Evolutionary conservation across 306 rosid genomes (phyloP), one percentile per base, ranked within the genome.

Genomic region (Lathyrus aphaca): DNA sequence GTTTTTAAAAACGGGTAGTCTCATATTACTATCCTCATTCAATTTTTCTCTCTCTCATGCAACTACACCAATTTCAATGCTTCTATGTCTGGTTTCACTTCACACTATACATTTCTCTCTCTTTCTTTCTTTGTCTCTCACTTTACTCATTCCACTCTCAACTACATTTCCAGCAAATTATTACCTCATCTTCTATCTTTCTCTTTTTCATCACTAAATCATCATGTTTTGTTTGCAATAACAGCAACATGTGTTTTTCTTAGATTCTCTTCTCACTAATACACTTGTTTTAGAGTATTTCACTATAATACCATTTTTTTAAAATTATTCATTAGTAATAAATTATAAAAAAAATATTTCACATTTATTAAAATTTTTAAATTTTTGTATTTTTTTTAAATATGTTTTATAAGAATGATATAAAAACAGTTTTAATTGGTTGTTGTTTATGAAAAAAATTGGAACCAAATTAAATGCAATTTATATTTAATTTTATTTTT

Each of bases 51-150:
- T 25, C 29, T 3, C 65, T 78, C 84, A 82, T 70, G 77, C 74
- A 74, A 79, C 39, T 54, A 77, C 80, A 56, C 89, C 48, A 74
- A 75, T 17, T 68, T 57, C 88, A 48, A 89, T 76, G 66, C 46
- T 0, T 76, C 35, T 80, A 71, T 37, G 56, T 78, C 73, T 29
- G 66, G 11, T 42, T 80, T 75, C 39, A 32, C 10, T 42, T 73
- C 71, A 66, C 84, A 49, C 75, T 74, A 67, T 69, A 37, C 11
- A 40, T 49, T n/a, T n/a, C 35, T 4, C 5, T 12, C 58, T 69
- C 51, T 74, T 12, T 50, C 39, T 11, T 4, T 11, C 5, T 16
- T 10, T 78, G 46, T 18, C 39, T 21, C 1, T 71, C 54, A 2
- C 62, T 57, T 37, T n/a, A n/a, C n/a, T n/a, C 39, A 61, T 56